phyloP scores from a whole-genome alignment of 106 monocot species.

The Dendrobium huoshanense region DNA sequence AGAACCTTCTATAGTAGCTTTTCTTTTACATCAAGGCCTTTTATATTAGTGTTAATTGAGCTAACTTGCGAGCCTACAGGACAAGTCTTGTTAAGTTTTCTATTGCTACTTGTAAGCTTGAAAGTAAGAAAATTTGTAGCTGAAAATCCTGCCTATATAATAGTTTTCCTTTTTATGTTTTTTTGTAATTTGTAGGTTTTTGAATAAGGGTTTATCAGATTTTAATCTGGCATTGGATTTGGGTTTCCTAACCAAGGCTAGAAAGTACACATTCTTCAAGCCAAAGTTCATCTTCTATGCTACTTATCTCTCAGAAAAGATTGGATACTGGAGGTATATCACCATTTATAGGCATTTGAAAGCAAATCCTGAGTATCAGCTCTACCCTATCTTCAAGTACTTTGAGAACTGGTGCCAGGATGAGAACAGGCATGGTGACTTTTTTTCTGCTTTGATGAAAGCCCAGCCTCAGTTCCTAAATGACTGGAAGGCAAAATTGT shows the following conservation, averaged over 20 bases:
- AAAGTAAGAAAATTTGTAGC: neutral
- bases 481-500: slow-evolving; percentile 98
- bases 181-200: slow-evolving; percentile 43
- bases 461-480: slow-evolving; percentile 98
- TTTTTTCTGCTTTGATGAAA: slow-evolving; percentile 93
- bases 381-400: slow-evolving; percentile 98
- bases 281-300: slow-evolving; percentile 99
- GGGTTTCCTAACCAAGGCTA: slow-evolving; percentile 93
- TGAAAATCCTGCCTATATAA: too few species aligned
- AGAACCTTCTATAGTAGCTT: too few species aligned
- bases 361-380: slow-evolving; percentile 79
- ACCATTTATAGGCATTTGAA: slow-evolving; percentile 93
- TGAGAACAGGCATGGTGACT: slow-evolving; percentile 98
- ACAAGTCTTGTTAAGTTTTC: neutral
- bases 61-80: too few species aligned
- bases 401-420: slow-evolving; percentile 99
- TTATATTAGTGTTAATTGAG: too few species aligned
- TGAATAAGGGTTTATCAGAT: slow-evolving; percentile 96
- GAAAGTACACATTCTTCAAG: slow-evolving; percentile 98
- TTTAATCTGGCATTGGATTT: slow-evolving; percentile 92
- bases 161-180: neutral
- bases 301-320: slow-evolving; percentile 91
- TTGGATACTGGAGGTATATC: slow-evolving; percentile 99
- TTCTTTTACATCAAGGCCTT: too few species aligned
- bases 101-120: neutral